A percentile compares a stretch with the other conserved stretches of the same genome.
These are phyloP conservation scores for Rhodomyrtus psidioides DNA, from an alignment of 441 rosid genomes.

Conservation along the genomic window DNA sequence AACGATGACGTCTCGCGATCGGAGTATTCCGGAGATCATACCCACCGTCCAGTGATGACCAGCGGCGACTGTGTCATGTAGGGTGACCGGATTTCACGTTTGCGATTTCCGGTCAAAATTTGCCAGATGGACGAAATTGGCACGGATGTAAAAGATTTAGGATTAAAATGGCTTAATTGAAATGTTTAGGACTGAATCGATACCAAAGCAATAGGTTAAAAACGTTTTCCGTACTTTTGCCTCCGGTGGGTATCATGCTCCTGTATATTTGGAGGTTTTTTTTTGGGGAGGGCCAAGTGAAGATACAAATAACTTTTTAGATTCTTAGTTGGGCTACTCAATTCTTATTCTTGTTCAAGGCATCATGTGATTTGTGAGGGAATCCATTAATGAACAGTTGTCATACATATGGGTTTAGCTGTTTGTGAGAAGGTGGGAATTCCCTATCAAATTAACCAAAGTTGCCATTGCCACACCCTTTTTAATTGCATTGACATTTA, in stretches of 20 bases:
- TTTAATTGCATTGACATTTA: background rate
- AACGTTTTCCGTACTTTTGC: too few species aligned
- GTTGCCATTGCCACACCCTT: background rate
- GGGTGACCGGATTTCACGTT: too few species aligned
- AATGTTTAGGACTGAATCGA: too few species aligned
- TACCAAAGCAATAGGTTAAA: too few species aligned
- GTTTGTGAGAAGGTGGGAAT: background rate
- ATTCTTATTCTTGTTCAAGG: background rate
- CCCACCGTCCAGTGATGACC: background rate
- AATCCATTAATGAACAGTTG: background rate
- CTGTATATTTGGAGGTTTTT: background rate
- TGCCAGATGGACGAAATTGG: too few species aligned
- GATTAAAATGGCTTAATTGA: too few species aligned
- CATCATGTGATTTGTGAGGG: background rate
- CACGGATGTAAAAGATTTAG: too few species aligned
- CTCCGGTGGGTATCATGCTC: background rate
- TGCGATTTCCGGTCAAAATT: too few species aligned
- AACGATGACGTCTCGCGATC: too few species aligned
- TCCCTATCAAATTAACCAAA: background rate
- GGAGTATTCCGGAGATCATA: background rate
- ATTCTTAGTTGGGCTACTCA: background rate
- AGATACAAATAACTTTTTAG: background rate
- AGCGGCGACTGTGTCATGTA: too few species aligned
- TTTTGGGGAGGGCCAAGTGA: background rate
- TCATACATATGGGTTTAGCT: background rate